Evolutionary conservation across 164 flowering plant species (phyloP).

Genomic region (Sedum album): DNA sequence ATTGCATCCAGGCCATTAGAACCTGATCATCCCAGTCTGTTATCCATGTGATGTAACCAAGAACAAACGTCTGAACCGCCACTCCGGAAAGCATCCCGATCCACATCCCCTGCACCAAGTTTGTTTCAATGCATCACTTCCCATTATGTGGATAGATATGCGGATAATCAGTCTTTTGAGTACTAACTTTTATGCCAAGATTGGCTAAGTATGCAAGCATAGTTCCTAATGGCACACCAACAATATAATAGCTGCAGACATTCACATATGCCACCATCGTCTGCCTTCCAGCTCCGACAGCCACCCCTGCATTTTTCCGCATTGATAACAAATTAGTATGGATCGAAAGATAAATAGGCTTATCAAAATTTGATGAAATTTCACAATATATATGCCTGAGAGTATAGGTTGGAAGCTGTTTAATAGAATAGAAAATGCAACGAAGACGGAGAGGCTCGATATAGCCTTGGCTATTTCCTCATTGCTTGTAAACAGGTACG

Average conservation of each 20-base stretch:
- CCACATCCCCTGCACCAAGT: conserved; percentile 29
- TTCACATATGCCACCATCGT: conserved; percentile 29
- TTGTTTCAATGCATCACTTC: not conserved
- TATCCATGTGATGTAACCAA: conserved; percentile 18
- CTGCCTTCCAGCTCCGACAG: conserved; percentile 51
- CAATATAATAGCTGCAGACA: conserved; percentile 23
- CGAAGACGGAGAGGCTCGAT: conserved; percentile 17
- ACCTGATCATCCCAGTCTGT: conserved; percentile 35
- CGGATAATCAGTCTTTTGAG: not conserved
- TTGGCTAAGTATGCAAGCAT: conserved; percentile 28
- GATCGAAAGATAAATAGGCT: too few species aligned
- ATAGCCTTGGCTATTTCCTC: conserved; percentile 17
- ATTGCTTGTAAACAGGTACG: conserved; percentile 16
- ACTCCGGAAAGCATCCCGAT: conserved; percentile 31
- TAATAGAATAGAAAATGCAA: conserved; percentile 21
- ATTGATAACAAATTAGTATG: too few species aligned
- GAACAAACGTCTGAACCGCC: conserved; percentile 16
- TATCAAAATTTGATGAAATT: too few species aligned
- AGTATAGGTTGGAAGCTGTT: conserved; percentile 25
- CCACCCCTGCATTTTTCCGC: conserved; percentile 32
- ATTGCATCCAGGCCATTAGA: too few species aligned
- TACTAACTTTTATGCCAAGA: conserved; percentile 26
- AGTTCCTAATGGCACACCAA: conserved; percentile 37
- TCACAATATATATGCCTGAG: conserved; percentile 9
- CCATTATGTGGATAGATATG: not conserved